A percentile compares a stretch with the other conserved stretches of the same genome.
phyloP scores from a whole-genome alignment of 2,329 filamentous ascomycete genomes.

The Exophiala viscosa region DNA sequence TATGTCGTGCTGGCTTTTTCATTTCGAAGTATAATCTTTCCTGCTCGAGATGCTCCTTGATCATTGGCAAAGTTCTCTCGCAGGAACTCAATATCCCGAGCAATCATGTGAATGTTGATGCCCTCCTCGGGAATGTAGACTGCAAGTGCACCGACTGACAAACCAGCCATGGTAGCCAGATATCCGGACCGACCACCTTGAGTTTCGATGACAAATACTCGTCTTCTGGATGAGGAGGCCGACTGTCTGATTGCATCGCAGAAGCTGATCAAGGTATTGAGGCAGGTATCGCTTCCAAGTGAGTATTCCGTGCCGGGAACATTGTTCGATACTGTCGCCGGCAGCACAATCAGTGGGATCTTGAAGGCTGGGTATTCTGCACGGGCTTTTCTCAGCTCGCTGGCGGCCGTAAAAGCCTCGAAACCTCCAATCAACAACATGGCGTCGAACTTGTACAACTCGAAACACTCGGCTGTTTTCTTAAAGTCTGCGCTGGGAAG shows the following conservation, averaged over 20 bases:
- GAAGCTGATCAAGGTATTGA: constrained; percentile 92
- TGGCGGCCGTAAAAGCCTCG: constrained; percentile 90
- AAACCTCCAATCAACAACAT: constrained; percentile 93
- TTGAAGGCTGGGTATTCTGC: constrained; percentile 77
- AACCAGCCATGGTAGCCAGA: constrained; percentile 81
- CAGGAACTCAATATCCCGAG: constrained; percentile 82
- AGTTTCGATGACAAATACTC: constrained; percentile 97
- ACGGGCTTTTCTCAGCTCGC: constrained; percentile 77
- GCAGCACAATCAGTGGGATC: constrained; percentile 86
- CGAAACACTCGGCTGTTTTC: constrained; percentile 75
- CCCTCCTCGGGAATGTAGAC: constrained; percentile 98
- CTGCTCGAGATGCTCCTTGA: constrained; percentile 81
- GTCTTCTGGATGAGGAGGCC: constrained; percentile 83
- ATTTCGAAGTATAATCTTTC: constrained; percentile 93
- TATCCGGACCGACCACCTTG: constrained; percentile 94
- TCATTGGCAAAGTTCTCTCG: constrained; percentile 81
- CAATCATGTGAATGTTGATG: constrained; percentile 88
- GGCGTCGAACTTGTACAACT: constrained; percentile 82
- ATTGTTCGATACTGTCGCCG: constrained; percentile 98
- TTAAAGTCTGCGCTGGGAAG: constrained; percentile 85
- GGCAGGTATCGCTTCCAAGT: constrained; percentile 89
- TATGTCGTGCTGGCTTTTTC: constrained; percentile 90
- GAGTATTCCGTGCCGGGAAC: constrained; percentile 97
- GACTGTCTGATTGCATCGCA: constrained; percentile 98
- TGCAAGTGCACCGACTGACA: constrained; percentile 85